Evolutionary conservation across 345 rosid species (phyloP), one percentile per base, ranked within the genome.

Genomic region (Lepidium africanum): DNA sequence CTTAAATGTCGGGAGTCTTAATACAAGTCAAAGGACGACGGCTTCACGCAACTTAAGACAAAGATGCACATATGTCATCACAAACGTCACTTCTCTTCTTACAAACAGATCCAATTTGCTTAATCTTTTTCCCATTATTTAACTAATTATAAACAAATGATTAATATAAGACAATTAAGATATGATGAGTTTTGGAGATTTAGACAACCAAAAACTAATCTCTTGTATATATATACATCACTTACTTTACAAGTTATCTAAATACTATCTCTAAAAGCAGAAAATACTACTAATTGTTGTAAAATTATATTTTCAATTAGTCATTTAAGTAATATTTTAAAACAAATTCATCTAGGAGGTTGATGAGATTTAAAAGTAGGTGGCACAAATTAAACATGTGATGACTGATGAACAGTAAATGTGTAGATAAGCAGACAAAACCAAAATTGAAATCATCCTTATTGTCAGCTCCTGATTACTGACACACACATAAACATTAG

Each of bases 361-460:
- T 52, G 68, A 70, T 70, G 40, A 30, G 55, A 23, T 36, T n/a
- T 13, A 63, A 53, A 65, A 65, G 77, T 73, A 50, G 77, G 77
- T 73, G 67, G 61, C 72, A 35, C 67, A 14, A 73, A 30, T 0
- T 57, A 65, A 51, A 65, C 77, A 73, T 65, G 77, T 73, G 72
- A 40, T 19, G 21, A 33, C 59, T 47, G 12, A 59, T 48, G 58
- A 58, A 41, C 35, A 42, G 27, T 13, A 12, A 17, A 23, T 58
- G n/a, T 49, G 59, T 39, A 38, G 66, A 69, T 59, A 19, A 32
- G 10, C 50, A 69, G 51, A 39, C 10, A 41, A 10, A 9, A 30
- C 40, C 41, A 25, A 39, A 25, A 15, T 2, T n/a, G 13, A 33
- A 17, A 42, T 32, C 36, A 13, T 58, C 33, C 17, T 58, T 14